phyloP scores from a whole-genome alignment of 2,329 filamentous ascomycete genomes.

The Talaromyces pinophilus region DNA sequence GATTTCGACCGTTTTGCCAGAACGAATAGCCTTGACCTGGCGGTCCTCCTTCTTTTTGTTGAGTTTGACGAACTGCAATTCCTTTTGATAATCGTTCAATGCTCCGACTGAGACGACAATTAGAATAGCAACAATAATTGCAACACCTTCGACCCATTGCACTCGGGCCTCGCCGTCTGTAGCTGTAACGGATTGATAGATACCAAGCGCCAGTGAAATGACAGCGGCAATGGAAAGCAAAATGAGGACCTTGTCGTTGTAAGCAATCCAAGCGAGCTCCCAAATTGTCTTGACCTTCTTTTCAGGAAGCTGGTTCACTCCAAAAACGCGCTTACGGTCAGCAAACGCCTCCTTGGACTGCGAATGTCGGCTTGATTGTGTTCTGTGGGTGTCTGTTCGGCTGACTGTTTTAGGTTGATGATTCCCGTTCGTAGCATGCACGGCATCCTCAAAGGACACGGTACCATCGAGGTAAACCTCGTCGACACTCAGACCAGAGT shows the following conservation, averaged over 20 bases:
- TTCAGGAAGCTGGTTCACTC: slow-evolving; percentile 67
- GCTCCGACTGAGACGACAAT: slow-evolving; percentile 76
- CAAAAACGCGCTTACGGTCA: slow-evolving; percentile 71
- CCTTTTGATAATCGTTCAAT: slow-evolving; percentile 81
- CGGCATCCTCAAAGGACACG: slow-evolving; percentile 69
- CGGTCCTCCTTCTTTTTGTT: slow-evolving; percentile 79
- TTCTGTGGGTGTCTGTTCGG: slow-evolving; percentile 20
- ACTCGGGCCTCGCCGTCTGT: slow-evolving; percentile 58
- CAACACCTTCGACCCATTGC: slow-evolving; percentile 81
- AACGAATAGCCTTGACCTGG: slow-evolving; percentile 73
- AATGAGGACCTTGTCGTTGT: slow-evolving; percentile 79
- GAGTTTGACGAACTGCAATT: slow-evolving; percentile 75
- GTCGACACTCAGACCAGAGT: slow-evolving; percentile 68
- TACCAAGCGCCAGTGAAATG: slow-evolving; percentile 72
- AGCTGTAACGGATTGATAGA: slow-evolving; percentile 69
- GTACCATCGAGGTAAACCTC: slow-evolving; percentile 65
- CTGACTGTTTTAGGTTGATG: slow-evolving; percentile 34
- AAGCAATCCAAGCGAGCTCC: slow-evolving; percentile 74
- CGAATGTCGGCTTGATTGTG: slow-evolving; percentile 26
- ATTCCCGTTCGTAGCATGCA: slow-evolving; percentile 54
- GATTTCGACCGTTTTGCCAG: slow-evolving; percentile 68
- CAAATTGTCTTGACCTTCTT: slow-evolving; percentile 70
- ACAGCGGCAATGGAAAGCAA: slow-evolving; percentile 69
- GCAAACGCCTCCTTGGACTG: slow-evolving; percentile 47
- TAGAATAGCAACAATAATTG: slow-evolving; percentile 73